Percentiles rank a stretch among this genome's conserved stretches.
Evolutionary conservation across 176 grass and related monocot genomes (phyloP).

Genomic region (Eleusine indica): DNA sequence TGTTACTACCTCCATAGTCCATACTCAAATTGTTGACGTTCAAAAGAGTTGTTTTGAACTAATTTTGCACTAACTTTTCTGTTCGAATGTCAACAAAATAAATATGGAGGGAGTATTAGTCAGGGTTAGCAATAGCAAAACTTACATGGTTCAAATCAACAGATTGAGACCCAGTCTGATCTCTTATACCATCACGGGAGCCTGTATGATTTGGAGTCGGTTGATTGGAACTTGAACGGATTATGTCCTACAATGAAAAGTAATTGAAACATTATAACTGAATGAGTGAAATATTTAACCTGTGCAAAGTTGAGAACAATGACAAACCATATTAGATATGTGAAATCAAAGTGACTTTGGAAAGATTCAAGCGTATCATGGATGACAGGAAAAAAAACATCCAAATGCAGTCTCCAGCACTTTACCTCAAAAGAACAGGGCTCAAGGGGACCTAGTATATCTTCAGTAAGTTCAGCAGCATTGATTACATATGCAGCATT

Average conservation of each 20-base stretch:
- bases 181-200: conserved; percentile 33
- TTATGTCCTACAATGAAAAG: conserved; percentile 53
- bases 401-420: background rate
- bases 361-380: conserved; percentile 12
- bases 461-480: conserved; percentile 61
- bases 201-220: conserved; percentile 39
- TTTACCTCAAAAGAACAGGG: conserved; percentile 74
- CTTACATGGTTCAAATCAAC: conserved; percentile 55
- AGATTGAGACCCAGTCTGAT: conserved; percentile 38
- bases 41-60: too few species aligned
- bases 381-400: background rate
- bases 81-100: too few species aligned
- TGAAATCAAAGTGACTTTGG: conserved; percentile 10
- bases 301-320: background rate
- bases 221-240: conserved; percentile 40
- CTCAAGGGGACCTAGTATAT: conserved; percentile 65
- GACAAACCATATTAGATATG: background rate
- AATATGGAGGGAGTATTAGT: too few species aligned
- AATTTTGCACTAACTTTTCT: too few species aligned
- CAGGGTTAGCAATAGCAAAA: conserved; percentile 28
- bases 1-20: background rate
- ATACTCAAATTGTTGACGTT: too few species aligned
- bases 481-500: conserved; percentile 65
- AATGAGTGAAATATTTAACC: conserved; percentile 10
- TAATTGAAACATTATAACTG: conserved; percentile 11